These are phyloP conservation scores for Phytophthora citricola DNA, from an alignment of 352 stramenopile species.

Conservation along the genomic window DNA sequence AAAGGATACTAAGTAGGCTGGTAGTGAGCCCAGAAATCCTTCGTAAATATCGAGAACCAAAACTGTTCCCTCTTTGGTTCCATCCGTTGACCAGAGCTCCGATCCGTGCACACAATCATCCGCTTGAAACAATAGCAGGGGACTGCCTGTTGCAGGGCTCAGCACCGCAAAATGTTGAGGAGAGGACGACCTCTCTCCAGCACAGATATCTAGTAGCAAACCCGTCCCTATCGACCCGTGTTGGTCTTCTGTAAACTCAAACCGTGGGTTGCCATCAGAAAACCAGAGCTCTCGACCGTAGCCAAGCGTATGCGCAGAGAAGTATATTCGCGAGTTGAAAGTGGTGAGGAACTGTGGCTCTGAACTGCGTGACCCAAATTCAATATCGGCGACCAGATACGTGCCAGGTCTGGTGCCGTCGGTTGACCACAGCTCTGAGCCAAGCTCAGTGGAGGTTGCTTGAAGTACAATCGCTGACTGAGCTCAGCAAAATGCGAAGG, in stretches of 20 bases:
- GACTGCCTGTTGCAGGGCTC: neutral
- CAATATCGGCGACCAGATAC: conserved; percentile 61
- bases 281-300: conserved; percentile 69
- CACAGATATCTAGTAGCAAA: conserved; percentile 71
- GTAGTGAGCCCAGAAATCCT: conserved; percentile 50
- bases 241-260: conserved; percentile 39
- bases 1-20: conserved; percentile 64
- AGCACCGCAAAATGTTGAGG: conserved; percentile 59
- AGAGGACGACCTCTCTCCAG: conserved; percentile 49
- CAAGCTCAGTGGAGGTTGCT: conserved; percentile 53
- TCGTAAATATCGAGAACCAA: conserved; percentile 70
- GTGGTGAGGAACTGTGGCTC: conserved; percentile 48
- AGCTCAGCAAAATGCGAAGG: conserved; percentile 55
- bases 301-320: conserved; percentile 50
- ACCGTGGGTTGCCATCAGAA: conserved; percentile 49
- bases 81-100: conserved; percentile 86
- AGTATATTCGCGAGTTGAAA: conserved; percentile 50
- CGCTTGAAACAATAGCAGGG: conserved; percentile 80
- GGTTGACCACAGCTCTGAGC: conserved; percentile 78
- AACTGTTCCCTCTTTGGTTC: conserved; percentile 49
- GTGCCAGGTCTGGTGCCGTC: conserved; percentile 69
- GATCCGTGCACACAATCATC: conserved; percentile 80
- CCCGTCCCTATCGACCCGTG: conserved; percentile 39
- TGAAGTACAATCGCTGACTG: conserved; percentile 70
- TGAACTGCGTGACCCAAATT: conserved; percentile 47